A percentile compares a stretch with the other conserved stretches of the same genome.
phyloP scores from a whole-genome alignment of 2,329 filamentous ascomycete species.

The Fonsecaea monophora region DNA sequence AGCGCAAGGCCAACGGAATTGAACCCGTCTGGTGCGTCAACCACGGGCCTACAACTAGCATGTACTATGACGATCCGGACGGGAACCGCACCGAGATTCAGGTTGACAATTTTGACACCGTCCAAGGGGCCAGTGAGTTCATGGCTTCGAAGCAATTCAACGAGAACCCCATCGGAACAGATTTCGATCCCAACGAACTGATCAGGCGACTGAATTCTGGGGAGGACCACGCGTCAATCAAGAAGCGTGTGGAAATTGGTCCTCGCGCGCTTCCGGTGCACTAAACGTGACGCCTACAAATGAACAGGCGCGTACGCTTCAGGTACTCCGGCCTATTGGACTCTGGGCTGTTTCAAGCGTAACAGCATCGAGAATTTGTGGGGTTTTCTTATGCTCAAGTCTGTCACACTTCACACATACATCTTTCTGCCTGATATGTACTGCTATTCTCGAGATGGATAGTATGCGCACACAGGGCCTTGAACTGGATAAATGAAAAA shows the following conservation, averaged over 20 bases:
- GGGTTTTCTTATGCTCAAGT: neutral
- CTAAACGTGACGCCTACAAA: neutral
- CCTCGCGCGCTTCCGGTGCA: neutral
- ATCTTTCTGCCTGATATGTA: too few species aligned
- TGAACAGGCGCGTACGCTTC: neutral
- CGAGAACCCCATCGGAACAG: conserved; percentile 11
- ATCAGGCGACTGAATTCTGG: conserved; percentile 5
- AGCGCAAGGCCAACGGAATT: conserved; percentile 35
- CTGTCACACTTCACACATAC: too few species aligned
- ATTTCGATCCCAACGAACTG: conserved; percentile 8
- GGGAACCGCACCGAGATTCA: conserved; percentile 58
- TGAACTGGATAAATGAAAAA: too few species aligned
- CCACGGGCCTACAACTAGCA: conserved; percentile 56
- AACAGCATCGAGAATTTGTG: neutral
- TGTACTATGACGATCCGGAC: conserved; percentile 60
- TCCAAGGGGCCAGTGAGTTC: conserved; percentile 1
- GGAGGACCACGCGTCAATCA: conserved; percentile 4
- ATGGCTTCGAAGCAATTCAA: conserved; percentile 2
- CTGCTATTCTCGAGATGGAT: too few species aligned
- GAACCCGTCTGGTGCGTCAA: conserved; percentile 54
- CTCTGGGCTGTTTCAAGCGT: neutral
- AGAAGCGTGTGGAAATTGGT: conserved; percentile 11
- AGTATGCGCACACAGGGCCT: too few species aligned
- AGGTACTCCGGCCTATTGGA: neutral
- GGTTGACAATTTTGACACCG: conserved; percentile 51